These are phyloP conservation scores for Sisymbrium irio DNA, from an alignment of 345 rosid genomes.

Conservation along the genomic window DNA sequence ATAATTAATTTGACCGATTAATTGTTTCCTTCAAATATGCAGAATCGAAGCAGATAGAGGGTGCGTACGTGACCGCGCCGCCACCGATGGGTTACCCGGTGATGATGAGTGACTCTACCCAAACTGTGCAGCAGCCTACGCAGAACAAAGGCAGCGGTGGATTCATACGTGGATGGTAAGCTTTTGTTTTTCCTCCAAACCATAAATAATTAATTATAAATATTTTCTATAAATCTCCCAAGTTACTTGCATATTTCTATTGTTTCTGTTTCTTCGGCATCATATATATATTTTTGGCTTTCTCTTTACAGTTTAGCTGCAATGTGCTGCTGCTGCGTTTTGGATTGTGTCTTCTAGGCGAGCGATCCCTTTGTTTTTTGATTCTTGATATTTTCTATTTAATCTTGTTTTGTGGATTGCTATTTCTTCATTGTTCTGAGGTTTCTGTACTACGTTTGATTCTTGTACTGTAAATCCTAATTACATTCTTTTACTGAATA, in stretches of 20 bases:
- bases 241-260: background rate
- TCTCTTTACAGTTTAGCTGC: slow-evolving; percentile 21
- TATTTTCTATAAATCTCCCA: background rate
- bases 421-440: background rate
- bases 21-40: background rate
- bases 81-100: slow-evolving; percentile 2
- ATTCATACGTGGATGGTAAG: slow-evolving; percentile 24
- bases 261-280: background rate
- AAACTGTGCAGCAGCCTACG: slow-evolving; percentile 6
- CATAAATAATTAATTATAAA: too few species aligned
- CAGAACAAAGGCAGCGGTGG: slow-evolving; percentile 29
- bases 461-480: background rate
- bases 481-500: background rate
- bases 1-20: too few species aligned
- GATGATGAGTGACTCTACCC: slow-evolving; percentile 15
- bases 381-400: background rate
- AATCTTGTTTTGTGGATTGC: background rate
- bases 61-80: slow-evolving; percentile 16
- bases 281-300: background rate
- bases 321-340: slow-evolving; percentile 26
- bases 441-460: background rate
- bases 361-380: background rate
- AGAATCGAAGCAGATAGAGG: slow-evolving; percentile 18
- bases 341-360: slow-evolving; percentile 28
- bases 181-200: background rate